A percentile compares a stretch with the other conserved stretches of the same genome.
These are phyloP conservation scores for Mycosphaerella arachidis DNA, from an alignment of 2,329 filamentous ascomycete species.

Conservation along the genomic window DNA sequence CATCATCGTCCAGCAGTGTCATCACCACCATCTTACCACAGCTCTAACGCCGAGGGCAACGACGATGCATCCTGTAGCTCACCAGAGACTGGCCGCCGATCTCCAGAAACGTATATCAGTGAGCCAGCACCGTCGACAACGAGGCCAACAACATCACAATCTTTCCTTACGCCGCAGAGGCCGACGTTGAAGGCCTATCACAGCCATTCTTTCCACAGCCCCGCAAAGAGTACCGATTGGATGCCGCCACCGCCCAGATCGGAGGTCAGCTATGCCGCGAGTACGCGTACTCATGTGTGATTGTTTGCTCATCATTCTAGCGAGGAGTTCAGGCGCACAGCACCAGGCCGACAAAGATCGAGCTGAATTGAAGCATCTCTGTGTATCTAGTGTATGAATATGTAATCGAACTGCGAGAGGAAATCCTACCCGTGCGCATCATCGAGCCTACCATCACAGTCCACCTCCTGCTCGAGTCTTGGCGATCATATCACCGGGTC, in stretches of 20 bases:
- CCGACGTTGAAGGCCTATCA: neutral
- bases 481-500: too few species aligned
- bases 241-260: neutral
- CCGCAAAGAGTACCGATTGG: neutral
- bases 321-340: neutral
- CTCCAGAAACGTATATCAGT: slow-evolving; percentile 6
- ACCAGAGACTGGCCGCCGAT: neutral
- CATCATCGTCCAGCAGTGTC: neutral
- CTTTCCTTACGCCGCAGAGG: neutral
- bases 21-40: slow-evolving; percentile 8
- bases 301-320: neutral
- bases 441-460: neutral
- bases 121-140: slow-evolving; percentile 6
- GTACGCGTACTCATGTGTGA: neutral
- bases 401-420: neutral
- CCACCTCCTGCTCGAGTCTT: neutral
- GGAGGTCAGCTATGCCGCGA: neutral
- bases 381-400: neutral
- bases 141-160: neutral
- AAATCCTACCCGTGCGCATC: too few species aligned
- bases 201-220: neutral
- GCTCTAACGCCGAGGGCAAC: neutral
- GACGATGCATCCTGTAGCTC: slow-evolving; percentile 9
- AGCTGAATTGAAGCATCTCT: neutral
- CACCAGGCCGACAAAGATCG: neutral